A percentile compares a stretch with the other conserved stretches of the same genome.
These are phyloP conservation scores for Boletales sp. DNA, from an alignment of 768 basidiomycete species.

Conservation along the genomic window DNA sequence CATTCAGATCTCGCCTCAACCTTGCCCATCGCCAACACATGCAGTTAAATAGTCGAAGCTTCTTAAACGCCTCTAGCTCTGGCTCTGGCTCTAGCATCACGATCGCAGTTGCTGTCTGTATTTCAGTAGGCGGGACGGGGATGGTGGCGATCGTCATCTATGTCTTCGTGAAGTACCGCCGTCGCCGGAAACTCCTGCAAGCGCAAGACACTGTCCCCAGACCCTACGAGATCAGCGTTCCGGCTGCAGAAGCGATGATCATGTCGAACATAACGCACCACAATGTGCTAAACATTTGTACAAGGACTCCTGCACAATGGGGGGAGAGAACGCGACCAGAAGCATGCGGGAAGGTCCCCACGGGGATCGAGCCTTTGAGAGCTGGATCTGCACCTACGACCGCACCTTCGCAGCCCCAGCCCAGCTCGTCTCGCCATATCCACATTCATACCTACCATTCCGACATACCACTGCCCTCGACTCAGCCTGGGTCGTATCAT, in stretches of 20 bases:
- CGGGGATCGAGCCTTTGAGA: neutral
- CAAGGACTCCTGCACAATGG: neutral
- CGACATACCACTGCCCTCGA: neutral
- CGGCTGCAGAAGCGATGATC: constrained; percentile 3
- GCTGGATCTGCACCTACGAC: neutral
- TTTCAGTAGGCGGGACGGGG: constrained; percentile 20
- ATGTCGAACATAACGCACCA: neutral
- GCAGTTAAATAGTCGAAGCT: neutral
- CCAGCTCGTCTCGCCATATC: neutral
- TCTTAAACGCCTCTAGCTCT: neutral
- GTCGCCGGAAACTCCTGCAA: constrained; percentile 9
- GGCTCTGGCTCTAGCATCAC: constrained; percentile 2
- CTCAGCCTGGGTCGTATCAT: neutral
- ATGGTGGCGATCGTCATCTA: constrained; percentile 12
- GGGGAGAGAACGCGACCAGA: neutral
- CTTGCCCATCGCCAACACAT: constrained; percentile 4
- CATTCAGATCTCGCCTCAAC: neutral
- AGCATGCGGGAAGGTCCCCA: neutral
- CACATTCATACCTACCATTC: constrained; percentile 1
- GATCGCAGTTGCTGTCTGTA: constrained; percentile 15
- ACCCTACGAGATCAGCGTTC: constrained; percentile 16
- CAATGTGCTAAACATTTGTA: neutral
- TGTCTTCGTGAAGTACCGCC: constrained; percentile 16
- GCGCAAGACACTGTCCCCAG: constrained; percentile 26
- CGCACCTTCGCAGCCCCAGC: neutral